These are phyloP conservation scores for Fusarium avenaceum DNA, from an alignment of 2,329 filamentous ascomycete species.

Conservation along the genomic window DNA sequence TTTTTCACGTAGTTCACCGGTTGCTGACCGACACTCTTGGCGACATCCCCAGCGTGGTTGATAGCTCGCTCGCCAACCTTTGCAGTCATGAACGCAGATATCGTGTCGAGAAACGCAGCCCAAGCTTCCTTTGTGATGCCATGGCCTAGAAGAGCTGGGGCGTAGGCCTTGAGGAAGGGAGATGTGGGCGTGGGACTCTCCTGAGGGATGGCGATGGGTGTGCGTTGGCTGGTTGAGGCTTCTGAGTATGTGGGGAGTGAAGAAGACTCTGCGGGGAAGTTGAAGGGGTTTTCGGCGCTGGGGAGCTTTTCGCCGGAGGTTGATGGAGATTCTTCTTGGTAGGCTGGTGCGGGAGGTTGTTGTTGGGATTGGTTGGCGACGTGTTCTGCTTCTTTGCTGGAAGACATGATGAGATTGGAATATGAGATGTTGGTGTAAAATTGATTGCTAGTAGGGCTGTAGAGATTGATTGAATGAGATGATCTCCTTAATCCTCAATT, in stretches of 20 bases:
- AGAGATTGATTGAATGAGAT: background rate
- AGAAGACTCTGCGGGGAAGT: conserved; percentile 54
- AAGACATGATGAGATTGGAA: conserved; percentile 20
- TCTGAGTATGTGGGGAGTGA: conserved; percentile 51
- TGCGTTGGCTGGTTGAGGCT: conserved; percentile 37
- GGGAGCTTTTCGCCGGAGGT: conserved; percentile 35
- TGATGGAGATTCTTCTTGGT: conserved; percentile 18
- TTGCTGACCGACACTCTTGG: conserved; percentile 52
- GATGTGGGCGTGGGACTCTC: conserved; percentile 51
- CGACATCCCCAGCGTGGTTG: conserved; percentile 59
- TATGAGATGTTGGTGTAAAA: rapidly evolving
- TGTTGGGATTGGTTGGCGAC: conserved; percentile 4
- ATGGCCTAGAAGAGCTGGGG: conserved; percentile 55
- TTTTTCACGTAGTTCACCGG: conserved; percentile 56
- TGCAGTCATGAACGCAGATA: conserved; percentile 62
- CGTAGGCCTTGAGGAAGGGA: conserved; percentile 57
- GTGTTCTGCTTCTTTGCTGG: conserved; percentile 34
- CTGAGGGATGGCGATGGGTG: conserved; percentile 60
- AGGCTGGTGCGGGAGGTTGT: conserved; percentile 22
- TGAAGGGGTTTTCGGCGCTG: conserved; percentile 55
- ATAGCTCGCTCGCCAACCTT: conserved; percentile 60
- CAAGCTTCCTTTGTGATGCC: conserved; percentile 56
- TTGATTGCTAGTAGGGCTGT: background rate
- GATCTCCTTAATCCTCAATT: background rate
- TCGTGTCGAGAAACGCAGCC: conserved; percentile 55